Evolutionary conservation across 805 yeast species (phyloP).

Genomic region (Pichia exigua): DNA sequence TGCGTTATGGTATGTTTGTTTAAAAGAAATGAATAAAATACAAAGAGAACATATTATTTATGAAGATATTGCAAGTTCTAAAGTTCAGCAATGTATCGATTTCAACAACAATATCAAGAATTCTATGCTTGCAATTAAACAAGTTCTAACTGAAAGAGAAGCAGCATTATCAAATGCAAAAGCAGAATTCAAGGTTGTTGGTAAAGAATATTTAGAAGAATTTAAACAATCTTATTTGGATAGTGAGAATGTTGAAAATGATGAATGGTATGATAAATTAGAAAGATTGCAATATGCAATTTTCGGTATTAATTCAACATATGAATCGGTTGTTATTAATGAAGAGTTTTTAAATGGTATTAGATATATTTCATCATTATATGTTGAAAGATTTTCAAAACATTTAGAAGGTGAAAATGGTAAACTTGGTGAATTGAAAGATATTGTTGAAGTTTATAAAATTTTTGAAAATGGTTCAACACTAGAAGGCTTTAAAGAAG

Average conservation of each 20-base stretch:
- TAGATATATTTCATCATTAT: slow-evolving; percentile 59
- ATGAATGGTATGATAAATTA: slow-evolving; percentile 57
- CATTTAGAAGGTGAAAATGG: slow-evolving; percentile 23
- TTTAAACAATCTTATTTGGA: slow-evolving; percentile 53
- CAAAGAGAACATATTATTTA: slow-evolving; percentile 65
- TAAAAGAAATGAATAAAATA: slow-evolving; percentile 74
- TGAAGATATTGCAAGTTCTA: slow-evolving; percentile 31
- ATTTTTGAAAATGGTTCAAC: slow-evolving; percentile 32
- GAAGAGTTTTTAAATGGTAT: slow-evolving; percentile 59
- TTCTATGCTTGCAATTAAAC: slow-evolving; percentile 75
- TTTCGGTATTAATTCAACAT: slow-evolving; percentile 74
- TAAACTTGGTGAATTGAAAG: slow-evolving; percentile 38
- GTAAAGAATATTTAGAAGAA: slow-evolving; percentile 42
- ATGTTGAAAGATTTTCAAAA: slow-evolving; percentile 42
- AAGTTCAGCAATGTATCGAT: slow-evolving; percentile 14
- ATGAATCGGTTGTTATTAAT: slow-evolving; percentile 53
- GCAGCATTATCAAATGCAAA: slow-evolving; percentile 57
- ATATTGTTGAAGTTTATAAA: slow-evolving; percentile 30
- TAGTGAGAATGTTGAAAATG: slow-evolving; percentile 45
- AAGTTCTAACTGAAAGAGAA: slow-evolving; percentile 81
- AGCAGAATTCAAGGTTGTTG: slow-evolving; percentile 35
- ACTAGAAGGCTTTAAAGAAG: slow-evolving; percentile 28
- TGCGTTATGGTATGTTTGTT: slow-evolving; percentile 78
- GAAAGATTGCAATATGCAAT: slow-evolving; percentile 75
- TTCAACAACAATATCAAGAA: slow-evolving; percentile 39